phyloP scores from a whole-genome alignment of 495 filamentous ascomycete species.

The Cetradonia linearis region DNA sequence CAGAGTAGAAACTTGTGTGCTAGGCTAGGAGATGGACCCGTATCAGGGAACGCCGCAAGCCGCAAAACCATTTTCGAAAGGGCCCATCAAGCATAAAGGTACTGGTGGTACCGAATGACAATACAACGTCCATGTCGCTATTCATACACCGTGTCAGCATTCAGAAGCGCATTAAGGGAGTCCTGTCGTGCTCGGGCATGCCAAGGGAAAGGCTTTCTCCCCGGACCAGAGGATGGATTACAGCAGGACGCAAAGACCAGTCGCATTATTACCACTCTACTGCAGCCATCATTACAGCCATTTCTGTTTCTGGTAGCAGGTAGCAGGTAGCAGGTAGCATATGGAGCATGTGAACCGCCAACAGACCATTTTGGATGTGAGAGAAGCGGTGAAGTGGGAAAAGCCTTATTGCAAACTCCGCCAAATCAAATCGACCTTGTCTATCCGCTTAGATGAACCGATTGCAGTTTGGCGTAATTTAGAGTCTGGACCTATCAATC shows the following conservation, averaged over 20 bases:
- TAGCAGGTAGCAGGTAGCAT: not conserved
- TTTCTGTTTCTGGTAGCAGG: not conserved
- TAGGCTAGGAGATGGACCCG: not conserved
- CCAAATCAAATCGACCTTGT: not conserved
- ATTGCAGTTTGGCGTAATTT: conserved; percentile 8
- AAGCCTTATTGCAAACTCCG: conserved; percentile 7
- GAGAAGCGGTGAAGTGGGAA: conserved; percentile 6
- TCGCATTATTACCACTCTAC: not conserved
- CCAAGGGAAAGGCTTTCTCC: too few species aligned
- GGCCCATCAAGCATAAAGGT: conserved; percentile 1
- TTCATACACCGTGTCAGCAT: conserved; percentile 2
- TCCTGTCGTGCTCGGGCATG: too few species aligned
- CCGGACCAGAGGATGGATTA: too few species aligned
- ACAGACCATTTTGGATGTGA: not conserved
- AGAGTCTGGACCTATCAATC: not conserved
- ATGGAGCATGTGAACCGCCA: not conserved
- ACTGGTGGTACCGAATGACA: too few species aligned
- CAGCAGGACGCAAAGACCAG: not conserved
- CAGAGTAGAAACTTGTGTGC: not conserved
- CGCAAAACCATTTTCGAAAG: not conserved
- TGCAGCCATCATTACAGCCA: not conserved
- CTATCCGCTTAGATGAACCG: conserved; percentile 4
- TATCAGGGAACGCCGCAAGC: conserved; percentile 1
- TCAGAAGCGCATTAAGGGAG: conserved; percentile 1
- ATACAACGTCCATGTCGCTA: too few species aligned